Conservation (phyloP, 176 grass and related monocot genomes). For the Luzula sylvatica region DNA sequence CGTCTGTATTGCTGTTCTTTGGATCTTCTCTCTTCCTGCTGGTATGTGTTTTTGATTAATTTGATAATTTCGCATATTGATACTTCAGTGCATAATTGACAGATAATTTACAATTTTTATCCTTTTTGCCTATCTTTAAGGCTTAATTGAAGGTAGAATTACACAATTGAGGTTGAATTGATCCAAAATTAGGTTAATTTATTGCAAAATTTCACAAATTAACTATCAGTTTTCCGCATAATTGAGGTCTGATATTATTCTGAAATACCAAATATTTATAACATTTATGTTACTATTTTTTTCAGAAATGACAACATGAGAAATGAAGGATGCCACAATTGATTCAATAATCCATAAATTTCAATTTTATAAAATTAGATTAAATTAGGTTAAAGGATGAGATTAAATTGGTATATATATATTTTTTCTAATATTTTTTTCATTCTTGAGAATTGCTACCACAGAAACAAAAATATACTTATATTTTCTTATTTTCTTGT, state of each 20-base stretch:
- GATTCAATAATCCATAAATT: not conserved
- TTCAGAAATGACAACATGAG: not conserved
- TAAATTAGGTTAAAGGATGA: too few species aligned
- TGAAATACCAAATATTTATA: slow-evolving; percentile 24
- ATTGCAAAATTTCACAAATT: too few species aligned
- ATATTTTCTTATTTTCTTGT: too few species aligned
- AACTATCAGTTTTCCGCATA: too few species aligned
- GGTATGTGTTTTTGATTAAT: not conserved
- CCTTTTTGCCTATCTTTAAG: too few species aligned
- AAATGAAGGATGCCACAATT: not conserved
- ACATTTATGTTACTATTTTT: not conserved
- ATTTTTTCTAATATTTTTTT: too few species aligned
- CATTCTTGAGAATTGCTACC: too few species aligned
- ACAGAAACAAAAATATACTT: too few species aligned
- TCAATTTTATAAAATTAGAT: too few species aligned
- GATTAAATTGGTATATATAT: too few species aligned
- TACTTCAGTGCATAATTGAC: too few species aligned
- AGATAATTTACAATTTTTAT: too few species aligned
- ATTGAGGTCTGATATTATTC: not conserved
- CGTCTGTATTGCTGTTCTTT: slow-evolving; percentile 11
- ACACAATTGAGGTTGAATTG: not conserved
- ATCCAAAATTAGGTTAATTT: not conserved
- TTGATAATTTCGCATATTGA: not conserved
- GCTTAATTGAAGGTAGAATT: not conserved
- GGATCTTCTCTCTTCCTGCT: slow-evolving; percentile 19